Evolutionary conservation across 169 alveolate genomes (phyloP).

Genomic region (Hepatocystis sp.): DNA sequence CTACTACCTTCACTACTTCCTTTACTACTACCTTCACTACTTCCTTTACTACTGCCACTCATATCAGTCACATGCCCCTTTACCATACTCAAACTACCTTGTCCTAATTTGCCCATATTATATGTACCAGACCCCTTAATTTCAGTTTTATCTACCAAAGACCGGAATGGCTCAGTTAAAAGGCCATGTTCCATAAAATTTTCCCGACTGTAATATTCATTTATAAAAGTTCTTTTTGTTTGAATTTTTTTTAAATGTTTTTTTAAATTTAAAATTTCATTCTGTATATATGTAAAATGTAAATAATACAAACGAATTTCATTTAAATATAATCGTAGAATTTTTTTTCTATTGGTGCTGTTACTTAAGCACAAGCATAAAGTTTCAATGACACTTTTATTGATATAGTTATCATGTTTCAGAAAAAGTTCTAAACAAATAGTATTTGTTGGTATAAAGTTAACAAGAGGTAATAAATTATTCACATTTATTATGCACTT

Average conservation of each 20-base stretch:
- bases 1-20: background rate
- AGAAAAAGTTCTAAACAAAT: slow-evolving; percentile 55
- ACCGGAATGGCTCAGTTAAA: slow-evolving; percentile 42
- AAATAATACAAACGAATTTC: slow-evolving; percentile 22
- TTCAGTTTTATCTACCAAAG: slow-evolving; percentile 17
- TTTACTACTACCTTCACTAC: background rate
- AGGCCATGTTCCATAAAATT: slow-evolving; percentile 59
- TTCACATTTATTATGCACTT: slow-evolving; percentile 42
- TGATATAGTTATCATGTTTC: slow-evolving; percentile 51
- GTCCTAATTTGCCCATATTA: too few relatives aligned
- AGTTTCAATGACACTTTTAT: slow-evolving; percentile 53
- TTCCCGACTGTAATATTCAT: slow-evolving; percentile 7
- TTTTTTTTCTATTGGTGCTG: slow-evolving; percentile 17
- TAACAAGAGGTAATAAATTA: slow-evolving; percentile 49
- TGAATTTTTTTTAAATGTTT: slow-evolving; percentile 21
- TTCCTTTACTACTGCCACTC: background rate
- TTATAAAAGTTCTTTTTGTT: slow-evolving; percentile 3
- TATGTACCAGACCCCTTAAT: too few relatives aligned
- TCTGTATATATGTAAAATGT: slow-evolving; percentile 16
- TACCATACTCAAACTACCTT: too few relatives aligned
- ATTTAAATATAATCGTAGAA: slow-evolving; percentile 20
- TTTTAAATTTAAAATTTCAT: slow-evolving; percentile 40
- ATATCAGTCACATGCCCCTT: too few relatives aligned
- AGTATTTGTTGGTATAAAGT: slow-evolving; percentile 46
- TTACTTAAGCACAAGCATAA: slow-evolving; percentile 36